Evolutionary conservation across 495 filamentous ascomycete genomes (phyloP), one percentile per base, ranked within the genome.

Genomic region (Podospora anserina): DNA sequence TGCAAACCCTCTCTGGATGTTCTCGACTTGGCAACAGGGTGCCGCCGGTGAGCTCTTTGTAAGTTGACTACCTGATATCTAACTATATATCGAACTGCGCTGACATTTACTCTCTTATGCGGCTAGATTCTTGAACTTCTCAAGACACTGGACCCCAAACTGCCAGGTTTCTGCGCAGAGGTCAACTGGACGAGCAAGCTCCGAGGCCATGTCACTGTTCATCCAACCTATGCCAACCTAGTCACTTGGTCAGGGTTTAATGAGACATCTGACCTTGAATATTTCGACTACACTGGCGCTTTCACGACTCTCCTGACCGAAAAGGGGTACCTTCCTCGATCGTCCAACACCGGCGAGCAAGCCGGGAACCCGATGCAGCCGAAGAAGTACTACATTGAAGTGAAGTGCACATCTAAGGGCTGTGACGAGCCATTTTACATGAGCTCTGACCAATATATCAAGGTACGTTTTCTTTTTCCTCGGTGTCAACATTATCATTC

Each of bases 181-280:
- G 55, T 19, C 55, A 82, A 82, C 60, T 84, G 82, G 81, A 74
- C 66, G 32, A 84, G 81, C 63, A 81, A 71, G 3, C 82, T 82
- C 28, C 70, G 78, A 4, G 63, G 55, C 55, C 68, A 76, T 28
- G 78, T 76, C 16, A 68, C 44, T 0, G 61, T 72, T 0, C 80
- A 82, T 59, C 77, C 78, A 3, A 70, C 77, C 7, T 82, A 82
- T 67, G 44, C 64, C 0, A 70, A 73, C 39, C 75, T 82, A 76
- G 44, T 2, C 0, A n/a, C 64, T 7, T 81, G 78, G 77, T 26
- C 63, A 34, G 79, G 76, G n/a, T 23, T 58, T 4, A 39, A 11
- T 39, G 81, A 82, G 58, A 79, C 74, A 0, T 75, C 78, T 1
- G 82, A 82, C 68, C 71, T 84, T 18, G 68, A 68, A 39, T 82